Conservation (phyloP, 257 asterid species). For the Jacaranda mimosifolia region DNA sequence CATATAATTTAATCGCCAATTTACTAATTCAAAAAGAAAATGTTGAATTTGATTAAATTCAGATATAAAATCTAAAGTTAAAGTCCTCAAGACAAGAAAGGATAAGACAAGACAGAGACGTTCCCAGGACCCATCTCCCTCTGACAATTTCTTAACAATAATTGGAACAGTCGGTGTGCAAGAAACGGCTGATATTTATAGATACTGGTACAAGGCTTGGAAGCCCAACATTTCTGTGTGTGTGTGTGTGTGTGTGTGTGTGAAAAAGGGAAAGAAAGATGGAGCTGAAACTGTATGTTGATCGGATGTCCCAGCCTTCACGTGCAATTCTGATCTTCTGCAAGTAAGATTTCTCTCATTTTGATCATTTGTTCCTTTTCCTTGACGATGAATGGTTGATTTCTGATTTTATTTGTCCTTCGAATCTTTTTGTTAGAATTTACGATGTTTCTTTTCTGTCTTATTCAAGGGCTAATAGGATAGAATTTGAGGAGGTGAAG, state of each 20-base stretch:
- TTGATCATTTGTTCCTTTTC: background rate
- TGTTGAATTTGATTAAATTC: too few species aligned
- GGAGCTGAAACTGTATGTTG: conserved; percentile 73
- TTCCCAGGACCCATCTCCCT: too few species aligned
- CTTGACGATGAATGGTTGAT: too few species aligned
- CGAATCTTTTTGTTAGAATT: background rate
- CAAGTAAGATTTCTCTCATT: conserved; percentile 53
- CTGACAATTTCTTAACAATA: too few species aligned
- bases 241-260: background rate
- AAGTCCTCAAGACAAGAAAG: too few species aligned
- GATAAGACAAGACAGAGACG: too few species aligned
- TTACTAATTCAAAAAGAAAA: too few species aligned
- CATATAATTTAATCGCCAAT: too few species aligned
- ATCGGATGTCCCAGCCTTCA: conserved; percentile 92
- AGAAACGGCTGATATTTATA: too few species aligned
- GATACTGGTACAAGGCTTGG: too few species aligned
- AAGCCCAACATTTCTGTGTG: background rate
- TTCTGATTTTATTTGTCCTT: background rate
- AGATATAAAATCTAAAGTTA: too few species aligned
- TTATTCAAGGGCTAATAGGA: conserved; percentile 61
- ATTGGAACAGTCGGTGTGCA: too few species aligned
- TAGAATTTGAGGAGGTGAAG: conserved; percentile 83
- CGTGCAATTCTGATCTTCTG: conserved; percentile 86
- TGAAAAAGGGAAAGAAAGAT: conserved; percentile 35
- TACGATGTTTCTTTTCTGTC: background rate